Conservation (phyloP, 1,139 yeast genomes). For the Saccharomyces hybrid region DNA sequence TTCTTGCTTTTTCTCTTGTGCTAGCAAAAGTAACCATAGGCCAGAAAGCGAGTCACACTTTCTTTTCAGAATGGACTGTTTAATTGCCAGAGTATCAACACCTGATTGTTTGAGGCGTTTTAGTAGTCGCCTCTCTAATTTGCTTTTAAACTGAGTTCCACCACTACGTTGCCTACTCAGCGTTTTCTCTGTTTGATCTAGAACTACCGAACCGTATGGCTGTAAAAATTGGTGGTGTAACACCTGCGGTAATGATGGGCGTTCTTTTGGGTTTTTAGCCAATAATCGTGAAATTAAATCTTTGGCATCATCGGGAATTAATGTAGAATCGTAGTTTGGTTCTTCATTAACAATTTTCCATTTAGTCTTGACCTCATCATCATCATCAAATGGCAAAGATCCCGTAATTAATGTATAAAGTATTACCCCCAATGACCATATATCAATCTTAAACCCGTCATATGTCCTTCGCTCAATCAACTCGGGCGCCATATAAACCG, state of each 20-base stretch:
- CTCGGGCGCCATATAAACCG: constrained; percentile 97
- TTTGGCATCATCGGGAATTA: constrained; percentile 43
- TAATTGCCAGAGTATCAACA: constrained; percentile 57
- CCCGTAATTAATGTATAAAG: constrained; percentile 84
- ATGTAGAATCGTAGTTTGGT: constrained; percentile 40
- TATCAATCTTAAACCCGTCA: constrained; percentile 75
- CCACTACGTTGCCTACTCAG: constrained; percentile 35
- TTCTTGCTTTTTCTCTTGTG: constrained; percentile 48
- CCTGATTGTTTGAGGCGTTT: constrained; percentile 59
- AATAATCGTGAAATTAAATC: constrained; percentile 49
- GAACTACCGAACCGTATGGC: constrained; percentile 38
- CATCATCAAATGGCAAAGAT: constrained; percentile 84
- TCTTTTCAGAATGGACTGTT: constrained; percentile 50
- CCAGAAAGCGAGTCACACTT: constrained; percentile 80
- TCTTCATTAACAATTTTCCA: constrained; percentile 55
- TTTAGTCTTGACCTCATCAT: constrained; percentile 56
- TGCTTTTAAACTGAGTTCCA: constrained; percentile 46
- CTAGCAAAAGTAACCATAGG: constrained; percentile 67
- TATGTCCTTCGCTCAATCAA: constrained; percentile 55
- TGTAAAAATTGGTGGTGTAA: constrained; percentile 56
- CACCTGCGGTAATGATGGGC: constrained; percentile 60
- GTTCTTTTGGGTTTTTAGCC: constrained; percentile 53
- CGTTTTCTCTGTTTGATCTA: constrained; percentile 39
- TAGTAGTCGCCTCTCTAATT: constrained; percentile 56
- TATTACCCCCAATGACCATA: constrained; percentile 93